phyloP scores from a whole-genome alignment of 768 basidiomycete species.

The Lyophyllum atratum region DNA sequence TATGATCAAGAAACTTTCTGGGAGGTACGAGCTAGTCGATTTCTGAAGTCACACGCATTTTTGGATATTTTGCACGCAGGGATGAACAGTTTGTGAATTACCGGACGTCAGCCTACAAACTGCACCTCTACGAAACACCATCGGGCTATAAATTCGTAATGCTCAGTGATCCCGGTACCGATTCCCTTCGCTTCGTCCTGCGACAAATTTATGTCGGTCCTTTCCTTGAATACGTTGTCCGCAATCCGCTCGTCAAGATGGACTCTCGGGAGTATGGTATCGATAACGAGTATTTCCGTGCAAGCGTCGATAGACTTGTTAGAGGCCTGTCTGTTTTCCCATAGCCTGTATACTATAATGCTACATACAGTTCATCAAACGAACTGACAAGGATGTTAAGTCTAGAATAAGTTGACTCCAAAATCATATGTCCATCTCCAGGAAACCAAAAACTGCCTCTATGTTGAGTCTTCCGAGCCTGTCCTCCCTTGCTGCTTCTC shows the following conservation, averaged over 20 bases:
- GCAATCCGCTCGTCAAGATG: slow-evolving; percentile 86
- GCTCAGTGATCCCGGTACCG: slow-evolving; percentile 83
- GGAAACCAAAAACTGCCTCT: background rate
- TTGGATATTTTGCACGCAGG: slow-evolving; percentile 38
- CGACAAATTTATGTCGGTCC: slow-evolving; percentile 93
- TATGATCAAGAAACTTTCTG: slow-evolving; percentile 94
- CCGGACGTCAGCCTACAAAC: slow-evolving; percentile 88
- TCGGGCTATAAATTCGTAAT: slow-evolving; percentile 96
- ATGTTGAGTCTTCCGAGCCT: slow-evolving; percentile 4
- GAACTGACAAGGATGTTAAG: slow-evolving; percentile 2
- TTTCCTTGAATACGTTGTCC: slow-evolving; percentile 91
- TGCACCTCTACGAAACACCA: slow-evolving; percentile 89
- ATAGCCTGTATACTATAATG: slow-evolving; percentile 19
- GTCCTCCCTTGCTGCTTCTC: slow-evolving; percentile 51
- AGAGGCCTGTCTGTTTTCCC: slow-evolving; percentile 54
- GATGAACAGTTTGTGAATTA: slow-evolving; percentile 92
- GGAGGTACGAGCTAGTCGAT: slow-evolving; percentile 52
- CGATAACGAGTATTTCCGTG: slow-evolving; percentile 90
- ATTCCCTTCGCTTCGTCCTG: slow-evolving; percentile 79
- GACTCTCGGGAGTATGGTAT: slow-evolving; percentile 84
- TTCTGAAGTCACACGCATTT: background rate
- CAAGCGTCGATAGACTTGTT: slow-evolving; percentile 75
- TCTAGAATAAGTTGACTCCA: slow-evolving; percentile 5
- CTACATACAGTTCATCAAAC: background rate
- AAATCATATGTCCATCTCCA: slow-evolving; percentile 1